phyloP scores from a whole-genome alignment of 176 grass and related monocot genomes.

The Luzula sylvatica region DNA sequence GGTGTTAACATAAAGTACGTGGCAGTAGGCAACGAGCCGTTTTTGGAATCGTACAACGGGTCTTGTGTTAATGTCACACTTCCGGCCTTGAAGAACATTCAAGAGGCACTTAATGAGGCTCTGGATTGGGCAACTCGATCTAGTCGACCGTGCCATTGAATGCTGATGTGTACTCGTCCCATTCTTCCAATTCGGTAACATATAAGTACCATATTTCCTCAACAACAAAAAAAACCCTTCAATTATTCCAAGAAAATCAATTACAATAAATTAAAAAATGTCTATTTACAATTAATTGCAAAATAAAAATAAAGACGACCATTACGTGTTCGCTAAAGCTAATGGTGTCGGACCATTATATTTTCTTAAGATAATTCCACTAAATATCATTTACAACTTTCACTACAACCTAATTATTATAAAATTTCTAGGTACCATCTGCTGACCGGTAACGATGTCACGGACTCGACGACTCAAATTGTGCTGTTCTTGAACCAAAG shows the following conservation, averaged over 20 bases:
- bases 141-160: slow-evolving; percentile 32
- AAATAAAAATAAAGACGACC: no score
- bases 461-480: slow-evolving; percentile 16
- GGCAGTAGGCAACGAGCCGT: slow-evolving; percentile 32
- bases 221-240: no score
- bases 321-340: no score
- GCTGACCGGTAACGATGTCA: slow-evolving; percentile 11
- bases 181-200: not conserved
- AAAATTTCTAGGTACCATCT: not conserved
- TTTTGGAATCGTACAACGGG: slow-evolving; percentile 25
- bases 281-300: no score
- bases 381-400: no score
- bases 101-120: slow-evolving; percentile 22
- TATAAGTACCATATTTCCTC: no score
- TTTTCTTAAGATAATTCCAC: no score
- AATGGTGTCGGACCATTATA: no score
- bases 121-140: slow-evolving; percentile 14
- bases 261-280: no score
- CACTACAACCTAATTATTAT: no score
- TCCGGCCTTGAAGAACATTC: slow-evolving; percentile 21
- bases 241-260: no score
- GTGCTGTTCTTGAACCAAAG: slow-evolving; percentile 16
- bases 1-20: slow-evolving; percentile 68
- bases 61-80: slow-evolving; percentile 16
- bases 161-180: slow-evolving; percentile 35